Evolutionary conservation across 768 basidiomycete genomes (phyloP).

Genomic region (Dentipellis fragilis): DNA sequence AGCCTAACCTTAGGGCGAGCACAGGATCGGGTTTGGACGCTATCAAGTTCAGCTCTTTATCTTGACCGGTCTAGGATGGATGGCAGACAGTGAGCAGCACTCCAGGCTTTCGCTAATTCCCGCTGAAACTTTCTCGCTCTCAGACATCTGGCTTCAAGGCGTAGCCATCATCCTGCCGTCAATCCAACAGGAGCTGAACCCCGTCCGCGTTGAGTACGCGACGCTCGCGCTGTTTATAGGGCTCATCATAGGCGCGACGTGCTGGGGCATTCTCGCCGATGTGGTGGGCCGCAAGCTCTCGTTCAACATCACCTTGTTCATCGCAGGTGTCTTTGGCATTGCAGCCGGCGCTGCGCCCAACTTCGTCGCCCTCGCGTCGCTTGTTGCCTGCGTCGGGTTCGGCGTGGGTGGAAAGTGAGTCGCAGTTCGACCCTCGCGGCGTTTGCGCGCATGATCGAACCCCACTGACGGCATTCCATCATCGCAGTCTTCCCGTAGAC

Average conservation of each 20-base stretch:
- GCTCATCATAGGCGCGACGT: constrained; percentile 36
- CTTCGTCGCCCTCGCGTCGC: constrained; percentile 31
- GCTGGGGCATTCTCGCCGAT: constrained; percentile 41
- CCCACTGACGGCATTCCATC: background rate
- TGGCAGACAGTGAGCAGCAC: constrained; percentile 34
- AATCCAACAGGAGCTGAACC: constrained; percentile 32
- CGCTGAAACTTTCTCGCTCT: background rate
- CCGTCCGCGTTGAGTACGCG: constrained; percentile 32
- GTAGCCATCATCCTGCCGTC: constrained; percentile 36
- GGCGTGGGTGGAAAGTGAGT: constrained; percentile 37
- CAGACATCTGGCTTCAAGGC: constrained; percentile 38
- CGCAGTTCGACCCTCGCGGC: constrained; percentile 24
- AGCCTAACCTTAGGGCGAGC: background rate
- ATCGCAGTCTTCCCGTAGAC: background rate
- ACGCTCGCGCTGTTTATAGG: constrained; percentile 38
- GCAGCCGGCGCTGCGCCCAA: constrained; percentile 36
- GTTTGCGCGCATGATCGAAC: background rate
- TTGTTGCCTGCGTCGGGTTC: constrained; percentile 36
- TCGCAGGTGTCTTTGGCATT: constrained; percentile 39
- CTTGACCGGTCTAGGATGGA: constrained; percentile 38
- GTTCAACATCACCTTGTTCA: constrained; percentile 31
- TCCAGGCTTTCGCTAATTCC: background rate
- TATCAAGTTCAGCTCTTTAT: constrained; percentile 40
- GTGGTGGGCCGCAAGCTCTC: constrained; percentile 36
- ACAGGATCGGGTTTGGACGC: constrained; percentile 38